Conservation (phyloP, 2,329 filamentous ascomycete genomes). For the Sporothrix inflata region DNA sequence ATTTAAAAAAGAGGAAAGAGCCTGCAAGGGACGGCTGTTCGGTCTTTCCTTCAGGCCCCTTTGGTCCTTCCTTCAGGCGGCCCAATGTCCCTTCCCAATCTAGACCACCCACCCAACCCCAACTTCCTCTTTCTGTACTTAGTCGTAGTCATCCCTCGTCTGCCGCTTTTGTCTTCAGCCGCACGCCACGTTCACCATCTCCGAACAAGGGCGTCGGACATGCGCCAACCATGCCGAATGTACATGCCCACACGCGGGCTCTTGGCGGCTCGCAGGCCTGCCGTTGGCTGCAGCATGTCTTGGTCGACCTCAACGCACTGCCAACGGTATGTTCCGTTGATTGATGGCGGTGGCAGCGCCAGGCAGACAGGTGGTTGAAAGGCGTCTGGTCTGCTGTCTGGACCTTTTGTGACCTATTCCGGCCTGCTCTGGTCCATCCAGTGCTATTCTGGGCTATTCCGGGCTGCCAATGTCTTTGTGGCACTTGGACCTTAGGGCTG, state of each 20-base stretch:
- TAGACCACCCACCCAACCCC: not conserved
- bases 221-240: constrained; percentile 1
- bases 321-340: not conserved
- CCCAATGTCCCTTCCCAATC: not conserved
- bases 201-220: constrained; percentile 28
- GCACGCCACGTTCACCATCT: constrained; percentile 23
- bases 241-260: not conserved
- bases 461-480: not conserved
- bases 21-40: not conserved
- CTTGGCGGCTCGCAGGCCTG: constrained; percentile 2
- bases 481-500: constrained; percentile 12
- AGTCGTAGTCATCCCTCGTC: not conserved
- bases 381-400: not conserved
- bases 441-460: not conserved
- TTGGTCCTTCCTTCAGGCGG: not conserved
- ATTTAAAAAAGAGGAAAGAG: not conserved
- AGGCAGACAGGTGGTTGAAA: not conserved
- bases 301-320: not conserved
- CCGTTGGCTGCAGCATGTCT: not conserved
- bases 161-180: constrained; percentile 22
- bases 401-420: not conserved
- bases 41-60: not conserved
- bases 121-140: not conserved
- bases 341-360: constrained; percentile 12
- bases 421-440: not conserved